Evolutionary conservation across 2,329 filamentous ascomycete genomes (phyloP).

Genomic region (Sclerotiophoma versabilis): DNA sequence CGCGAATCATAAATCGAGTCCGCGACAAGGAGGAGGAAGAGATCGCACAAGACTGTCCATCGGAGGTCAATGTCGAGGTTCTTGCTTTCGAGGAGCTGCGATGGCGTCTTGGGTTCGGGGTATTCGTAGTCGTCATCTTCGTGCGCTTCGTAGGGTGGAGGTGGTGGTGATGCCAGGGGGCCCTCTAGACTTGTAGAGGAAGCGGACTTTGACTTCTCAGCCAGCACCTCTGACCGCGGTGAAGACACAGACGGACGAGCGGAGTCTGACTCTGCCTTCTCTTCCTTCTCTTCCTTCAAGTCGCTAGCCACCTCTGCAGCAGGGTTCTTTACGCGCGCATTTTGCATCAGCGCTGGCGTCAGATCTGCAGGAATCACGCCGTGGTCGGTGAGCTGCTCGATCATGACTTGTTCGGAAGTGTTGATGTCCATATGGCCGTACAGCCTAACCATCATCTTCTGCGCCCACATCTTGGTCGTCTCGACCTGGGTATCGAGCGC

Average conservation of each 20-base stretch:
- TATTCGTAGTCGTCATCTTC: slow-evolving; percentile 73
- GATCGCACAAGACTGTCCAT: slow-evolving; percentile 95
- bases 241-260: slow-evolving; percentile 45
- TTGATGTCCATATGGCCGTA: slow-evolving; percentile 98
- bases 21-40: slow-evolving; percentile 95
- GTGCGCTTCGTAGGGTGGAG: slow-evolving; percentile 66
- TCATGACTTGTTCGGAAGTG: slow-evolving; percentile 93
- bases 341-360: slow-evolving; percentile 86
- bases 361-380: slow-evolving; percentile 86
- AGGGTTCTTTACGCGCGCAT: slow-evolving; percentile 91
- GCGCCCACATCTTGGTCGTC: slow-evolving; percentile 91
- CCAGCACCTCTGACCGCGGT: slow-evolving; percentile 32
- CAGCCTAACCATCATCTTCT: slow-evolving; percentile 96
- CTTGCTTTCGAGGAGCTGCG: slow-evolving; percentile 78
- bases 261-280: slow-evolving; percentile 30
- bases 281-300: slow-evolving; percentile 18
- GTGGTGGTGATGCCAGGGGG: slow-evolving; percentile 55
- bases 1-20: slow-evolving; percentile 92
- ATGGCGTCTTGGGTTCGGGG: slow-evolving; percentile 80
- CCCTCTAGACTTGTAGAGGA: slow-evolving; percentile 46
- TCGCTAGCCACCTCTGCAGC: slow-evolving; percentile 64
- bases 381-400: slow-evolving; percentile 93
- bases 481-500: slow-evolving; percentile 73
- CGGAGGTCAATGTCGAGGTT: slow-evolving; percentile 95
- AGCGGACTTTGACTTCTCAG: slow-evolving; percentile 35